Evolutionary conservation across 2,329 filamentous ascomycete genomes (phyloP), one percentile per base, ranked within the genome.

Genomic region (Penicillium olsonii): DNA sequence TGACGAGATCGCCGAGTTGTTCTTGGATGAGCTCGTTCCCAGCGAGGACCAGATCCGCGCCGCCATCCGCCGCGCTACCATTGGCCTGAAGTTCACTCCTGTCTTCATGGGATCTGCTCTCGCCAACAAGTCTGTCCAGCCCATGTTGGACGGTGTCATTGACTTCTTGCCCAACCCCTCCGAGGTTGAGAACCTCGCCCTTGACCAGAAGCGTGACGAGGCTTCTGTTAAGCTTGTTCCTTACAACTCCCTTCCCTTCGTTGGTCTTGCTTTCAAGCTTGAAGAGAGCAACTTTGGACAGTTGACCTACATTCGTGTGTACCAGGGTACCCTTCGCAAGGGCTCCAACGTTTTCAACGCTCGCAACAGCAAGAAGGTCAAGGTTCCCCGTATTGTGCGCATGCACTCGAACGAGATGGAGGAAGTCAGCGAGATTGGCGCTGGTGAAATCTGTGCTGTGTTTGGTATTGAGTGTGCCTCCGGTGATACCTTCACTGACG

Each of bases 401-500:
- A 99, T 99, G 94, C 94, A 99, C 78, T 96, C 92, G 38, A 96
- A 97, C 69, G 94, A 99, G 68, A 96, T 99, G 92, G 94, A 99
- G 72, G 94, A 99, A 67, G 90, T 96, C 24, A 79, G 76, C 48
- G 92, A 96, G 71, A 87, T 99, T 56, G 90, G 92, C 44, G 92
- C 94, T 45, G 94, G 94, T 73, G 94, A 99, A 73, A 99, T 99
- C 57, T 99, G 94, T 69, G 94, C 94, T 53, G 94, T 99, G 51
- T 99, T 99, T 68, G 94, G 94, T 66, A 89, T 99, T 46, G 94
- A 99, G 64, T 99, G 94, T 71, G 92, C 94, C 29, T 97, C 92
- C 37, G 94, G 94, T 64, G 94, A 99, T 72, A 97, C 92, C 37
- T 99, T 99, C 75, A 97, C 94, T 15, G 94, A 99, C 67, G 94